phyloP scores from a whole-genome alignment of 352 stramenopile genomes.

The Phytophthora lateralis region DNA sequence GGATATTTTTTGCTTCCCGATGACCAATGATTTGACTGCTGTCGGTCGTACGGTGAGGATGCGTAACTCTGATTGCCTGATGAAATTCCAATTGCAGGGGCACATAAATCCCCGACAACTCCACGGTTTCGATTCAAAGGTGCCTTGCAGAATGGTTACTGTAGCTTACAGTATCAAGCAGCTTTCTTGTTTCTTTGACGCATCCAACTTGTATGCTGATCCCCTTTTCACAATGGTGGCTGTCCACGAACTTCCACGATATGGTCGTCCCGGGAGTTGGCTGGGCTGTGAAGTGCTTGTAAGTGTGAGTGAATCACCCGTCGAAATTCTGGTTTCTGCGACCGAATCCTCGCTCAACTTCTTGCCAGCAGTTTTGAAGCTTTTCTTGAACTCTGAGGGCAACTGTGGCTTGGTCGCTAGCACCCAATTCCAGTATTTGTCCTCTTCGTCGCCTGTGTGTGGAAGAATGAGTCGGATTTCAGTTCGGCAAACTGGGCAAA shows the following conservation, averaged over 20 bases:
- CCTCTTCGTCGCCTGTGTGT: conserved; percentile 48
- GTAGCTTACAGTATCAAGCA: conserved; percentile 18
- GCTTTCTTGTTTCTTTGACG: conserved; percentile 5
- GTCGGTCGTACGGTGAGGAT: no score
- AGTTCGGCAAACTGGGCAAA: conserved; percentile 56
- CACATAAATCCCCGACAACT: not conserved
- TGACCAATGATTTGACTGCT: no score
- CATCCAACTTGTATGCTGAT: not conserved
- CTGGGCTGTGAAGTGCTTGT: not conserved
- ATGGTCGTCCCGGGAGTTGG: not conserved
- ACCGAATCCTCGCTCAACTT: conserved; percentile 1
- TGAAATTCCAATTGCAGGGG: not conserved
- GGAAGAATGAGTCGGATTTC: conserved; percentile 64
- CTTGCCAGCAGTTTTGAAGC: conserved; percentile 46
- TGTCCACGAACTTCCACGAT: not conserved
- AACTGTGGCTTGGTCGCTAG: conserved; percentile 42
- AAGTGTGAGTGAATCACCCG: not conserved
- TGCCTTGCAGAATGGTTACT: not conserved
- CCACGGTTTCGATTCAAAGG: not conserved
- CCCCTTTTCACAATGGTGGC: not conserved
- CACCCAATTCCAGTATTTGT: conserved; percentile 63
- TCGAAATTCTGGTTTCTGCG: not conserved
- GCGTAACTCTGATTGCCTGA: no score
- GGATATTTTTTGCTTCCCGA: not conserved
- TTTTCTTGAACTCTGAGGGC: conserved; percentile 43